A percentile compares a stretch with the other conserved stretches of the same genome.
Evolutionary conservation across 176 grass and related monocot genomes (phyloP).

Genomic region (Cymbopogon citratus): DNA sequence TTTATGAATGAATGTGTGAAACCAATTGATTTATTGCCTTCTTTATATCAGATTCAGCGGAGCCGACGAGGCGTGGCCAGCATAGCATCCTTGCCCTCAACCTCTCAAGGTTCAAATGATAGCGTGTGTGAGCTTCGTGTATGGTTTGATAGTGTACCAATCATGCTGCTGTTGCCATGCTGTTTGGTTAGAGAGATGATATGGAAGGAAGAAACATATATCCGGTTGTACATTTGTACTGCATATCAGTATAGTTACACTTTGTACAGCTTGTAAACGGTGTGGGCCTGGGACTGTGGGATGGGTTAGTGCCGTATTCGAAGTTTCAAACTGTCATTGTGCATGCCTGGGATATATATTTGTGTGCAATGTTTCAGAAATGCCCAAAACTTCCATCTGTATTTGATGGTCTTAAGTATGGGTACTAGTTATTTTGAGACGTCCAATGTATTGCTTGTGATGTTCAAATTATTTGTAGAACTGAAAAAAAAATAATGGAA

Average conservation of each 20-base stretch:
- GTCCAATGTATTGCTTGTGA: not conserved
- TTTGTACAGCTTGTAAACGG: not conserved
- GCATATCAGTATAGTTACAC: not conserved
- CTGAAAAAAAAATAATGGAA: not conserved
- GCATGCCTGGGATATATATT: not conserved
- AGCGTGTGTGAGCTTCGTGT: not conserved
- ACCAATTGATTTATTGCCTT: not conserved
- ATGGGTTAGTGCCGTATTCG: not conserved
- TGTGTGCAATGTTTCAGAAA: not conserved
- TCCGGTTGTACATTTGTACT: not conserved
- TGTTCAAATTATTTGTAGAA: not conserved
- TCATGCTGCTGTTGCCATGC: not conserved
- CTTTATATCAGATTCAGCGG: conserved; percentile 4
- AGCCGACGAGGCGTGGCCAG: not conserved
- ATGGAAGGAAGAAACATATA: not conserved
- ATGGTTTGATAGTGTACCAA: not conserved
- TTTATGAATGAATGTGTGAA: not conserved
- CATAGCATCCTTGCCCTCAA: not conserved
- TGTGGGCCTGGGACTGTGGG: too few species aligned
- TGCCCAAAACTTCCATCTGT: not conserved
- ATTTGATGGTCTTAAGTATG: too few species aligned
- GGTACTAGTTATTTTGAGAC: too few species aligned
- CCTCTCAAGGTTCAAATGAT: not conserved
- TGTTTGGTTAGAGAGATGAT: not conserved
- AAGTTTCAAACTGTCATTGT: not conserved